Base-by-base conservation (phyloP, 2,329 filamentous ascomycete genomes). In the Venturia pyrina region DNA sequence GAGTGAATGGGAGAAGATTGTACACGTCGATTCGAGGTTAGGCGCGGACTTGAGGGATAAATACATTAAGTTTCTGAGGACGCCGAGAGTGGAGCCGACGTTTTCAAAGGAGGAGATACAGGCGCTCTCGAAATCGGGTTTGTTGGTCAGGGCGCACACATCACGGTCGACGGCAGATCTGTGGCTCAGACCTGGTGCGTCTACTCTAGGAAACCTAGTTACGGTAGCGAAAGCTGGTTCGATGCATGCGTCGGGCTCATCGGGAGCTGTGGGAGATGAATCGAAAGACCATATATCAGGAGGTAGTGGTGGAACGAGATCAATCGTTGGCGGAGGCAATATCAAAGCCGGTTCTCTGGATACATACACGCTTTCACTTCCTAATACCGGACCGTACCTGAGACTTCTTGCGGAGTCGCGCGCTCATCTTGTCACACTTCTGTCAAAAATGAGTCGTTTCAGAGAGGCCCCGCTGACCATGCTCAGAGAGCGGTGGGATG, bases 401-500 rank as follows among this genome's bases (percentile, higher is more conserved):
- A 89, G 88, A 73, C 79, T 92, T 3, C 78, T 88, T 0, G 80
- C 83, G 24, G 81, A 80, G 43, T 85, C 86, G 1, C 80, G 89
- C 17, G 80, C 81, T 32, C 88, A 90, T 74, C 75, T 92, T 0
- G 74, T 86, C 1, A 78, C 78, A 6, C 76, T 89, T 41, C 75
- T 92, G 37, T 78, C 77, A 17, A 84, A 83, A 72, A 75, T 50
- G 48, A 78, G 46, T 85, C 83, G 15, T 82, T 86, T 82, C 75
- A 82, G 83, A 57, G 88, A 91, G 75, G 83, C 82, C 41, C 85
- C 88, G 0, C 81, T 88, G 74, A 77, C 78, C 48, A 76, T 85
- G 69, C 77, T 92, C 48, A 79, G 80, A 48, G 88, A 91, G 74
- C 82, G 86, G 63, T 92, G 89, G 85, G 86, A 91, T 68, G 89